Base-by-base conservation (phyloP, 2,329 filamentous ascomycete genomes). In the Microsporum audouinii region DNA sequence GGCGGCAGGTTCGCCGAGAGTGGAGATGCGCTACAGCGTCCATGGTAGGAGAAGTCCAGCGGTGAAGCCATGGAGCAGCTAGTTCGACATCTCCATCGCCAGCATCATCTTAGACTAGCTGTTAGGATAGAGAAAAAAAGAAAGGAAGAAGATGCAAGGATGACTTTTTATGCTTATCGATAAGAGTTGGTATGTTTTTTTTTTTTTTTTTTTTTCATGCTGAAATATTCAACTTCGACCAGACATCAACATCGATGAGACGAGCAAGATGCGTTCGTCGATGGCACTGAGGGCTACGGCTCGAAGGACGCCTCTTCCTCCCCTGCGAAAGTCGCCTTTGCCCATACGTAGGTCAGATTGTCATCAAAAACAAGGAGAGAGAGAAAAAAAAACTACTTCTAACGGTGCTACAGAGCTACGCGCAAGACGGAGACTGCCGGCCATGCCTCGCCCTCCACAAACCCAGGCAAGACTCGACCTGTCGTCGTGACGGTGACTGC, bases 401-500 rank as follows among this genome's bases (percentile, higher is more conserved):
- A 53, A 53, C 34, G 41, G 17, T 2, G 33, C 31, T 2, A 56
- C 45, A 63, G 62, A 63, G 60, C 59, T 53, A 33, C 55, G 66
- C 65, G 55, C 57, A 63, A 62, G 43, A 66, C 56, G 45, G 63
- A 27, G 60, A 39, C 38, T 6, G 14, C 38, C 38, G 64, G 23
- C 61, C 68, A 59, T 39, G 38, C 14, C 5, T 66, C 67, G 58
- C 65, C 62, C 27, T 53, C 60, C 29, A 38, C 39, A 58, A 29
- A 33, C 41, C 66, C 5, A 60, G 66, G 59, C 67, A 31, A 27
- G 55, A 53, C 58, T 63, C 51, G 60, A 12, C 60, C 61, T 43
- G 61, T 63, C 41, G 67, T 70, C 17, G 68, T 77, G 63, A 75
- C 73, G 51, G 66, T 72, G 14, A 63, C 74, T 12, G 75, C 72